Percentiles rank a stretch among this genome's conserved stretches.
Conservation (phyloP, 2,329 filamentous ascomycete genomes). For the Botryotinia calthae region DNA sequence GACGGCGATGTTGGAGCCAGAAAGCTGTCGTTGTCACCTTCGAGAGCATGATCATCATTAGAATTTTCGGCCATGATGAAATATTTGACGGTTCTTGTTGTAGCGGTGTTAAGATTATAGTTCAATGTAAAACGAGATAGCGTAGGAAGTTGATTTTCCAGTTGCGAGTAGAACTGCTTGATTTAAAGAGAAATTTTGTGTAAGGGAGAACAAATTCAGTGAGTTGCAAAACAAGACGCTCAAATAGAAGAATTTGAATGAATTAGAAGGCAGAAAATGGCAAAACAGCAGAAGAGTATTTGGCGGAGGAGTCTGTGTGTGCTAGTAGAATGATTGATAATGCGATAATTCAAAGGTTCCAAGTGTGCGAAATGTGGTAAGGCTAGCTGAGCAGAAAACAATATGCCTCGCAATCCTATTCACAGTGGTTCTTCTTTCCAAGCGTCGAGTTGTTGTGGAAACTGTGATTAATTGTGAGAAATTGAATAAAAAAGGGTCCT, state of each 20-base stretch:
- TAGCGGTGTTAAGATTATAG: neutral
- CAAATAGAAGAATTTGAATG: neutral
- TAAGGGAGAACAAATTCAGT: too few species aligned
- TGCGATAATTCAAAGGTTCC: neutral
- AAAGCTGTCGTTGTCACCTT: too few species aligned
- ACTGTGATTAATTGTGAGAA: neutral
- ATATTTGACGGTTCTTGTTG: neutral
- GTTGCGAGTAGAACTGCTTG: neutral
- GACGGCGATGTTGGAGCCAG: neutral
- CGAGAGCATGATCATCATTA: neutral
- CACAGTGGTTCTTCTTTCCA: neutral
- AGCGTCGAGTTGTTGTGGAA: neutral
- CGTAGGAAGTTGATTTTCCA: neutral
- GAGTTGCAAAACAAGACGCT: neutral
- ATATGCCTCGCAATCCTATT: neutral
- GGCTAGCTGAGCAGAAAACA: neutral
- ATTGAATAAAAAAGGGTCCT: neutral
- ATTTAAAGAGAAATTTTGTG: too few species aligned
- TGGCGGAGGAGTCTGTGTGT: neutral
- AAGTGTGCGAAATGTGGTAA: neutral
- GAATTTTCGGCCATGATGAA: neutral
- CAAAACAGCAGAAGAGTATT: neutral
- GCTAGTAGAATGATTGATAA: neutral
- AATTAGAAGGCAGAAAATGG: neutral
- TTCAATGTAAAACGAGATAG: neutral